These are phyloP conservation scores for Populus deltoides DNA, from an alignment of 345 rosid species.

Conservation along the genomic window DNA sequence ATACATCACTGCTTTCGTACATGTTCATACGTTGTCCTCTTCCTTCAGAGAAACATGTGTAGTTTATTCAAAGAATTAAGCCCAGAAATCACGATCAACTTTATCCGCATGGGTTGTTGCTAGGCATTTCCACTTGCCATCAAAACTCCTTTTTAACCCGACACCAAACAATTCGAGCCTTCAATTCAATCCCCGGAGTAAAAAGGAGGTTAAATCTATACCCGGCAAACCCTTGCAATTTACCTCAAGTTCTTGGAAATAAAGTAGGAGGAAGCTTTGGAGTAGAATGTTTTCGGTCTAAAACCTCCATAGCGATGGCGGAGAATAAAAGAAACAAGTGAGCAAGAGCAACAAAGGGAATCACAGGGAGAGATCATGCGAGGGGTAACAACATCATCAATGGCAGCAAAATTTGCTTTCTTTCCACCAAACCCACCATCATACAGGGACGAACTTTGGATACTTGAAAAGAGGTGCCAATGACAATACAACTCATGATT, in stretches of 20 bases:
- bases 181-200: not conserved
- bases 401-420: conserved; percentile 95
- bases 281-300: conserved; percentile 20
- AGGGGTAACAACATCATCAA: conserved; percentile 92
- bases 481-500: too few species aligned
- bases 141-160: conserved; percentile 28
- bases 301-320: not conserved
- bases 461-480: too few species aligned
- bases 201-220: not conserved
- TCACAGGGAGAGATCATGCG: conserved; percentile 51
- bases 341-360: not conserved
- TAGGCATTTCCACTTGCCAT: conserved; percentile 9
- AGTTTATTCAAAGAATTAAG: not conserved
- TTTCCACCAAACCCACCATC: conserved; percentile 94
- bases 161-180: conserved; percentile 2
- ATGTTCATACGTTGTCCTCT: too few species aligned
- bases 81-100: conserved; percentile 26
- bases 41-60: too few species aligned
- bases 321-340: not conserved
- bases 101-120: conserved; percentile 31
- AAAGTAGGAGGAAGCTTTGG: not conserved
- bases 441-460: conserved; percentile 36
- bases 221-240: not conserved
- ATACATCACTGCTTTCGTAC: too few species aligned
- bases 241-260: not conserved